Evolutionary conservation across 768 basidiomycete species (phyloP).

Genomic region (Polyporus arcularius): DNA sequence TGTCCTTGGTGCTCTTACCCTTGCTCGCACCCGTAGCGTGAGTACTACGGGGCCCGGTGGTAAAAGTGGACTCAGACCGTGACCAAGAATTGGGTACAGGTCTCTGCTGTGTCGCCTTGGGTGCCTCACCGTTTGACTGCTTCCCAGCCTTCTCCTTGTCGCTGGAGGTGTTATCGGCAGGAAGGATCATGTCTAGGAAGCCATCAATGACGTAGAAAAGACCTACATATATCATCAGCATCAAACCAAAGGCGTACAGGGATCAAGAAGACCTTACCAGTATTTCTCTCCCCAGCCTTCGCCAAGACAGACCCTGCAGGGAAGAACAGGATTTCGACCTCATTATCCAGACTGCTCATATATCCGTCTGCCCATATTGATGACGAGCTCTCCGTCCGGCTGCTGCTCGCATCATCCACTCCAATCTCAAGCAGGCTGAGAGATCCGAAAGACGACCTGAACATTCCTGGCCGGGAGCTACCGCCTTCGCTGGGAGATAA

Average conservation of each 20-base stretch:
- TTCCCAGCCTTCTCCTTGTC: constrained; percentile 8
- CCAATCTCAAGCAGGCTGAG: constrained; percentile 70
- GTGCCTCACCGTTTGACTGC: background rate
- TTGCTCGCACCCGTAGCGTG: constrained; percentile 16
- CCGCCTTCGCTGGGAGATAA: constrained; percentile 49
- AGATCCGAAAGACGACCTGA: constrained; percentile 71
- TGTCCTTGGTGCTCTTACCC: constrained; percentile 35
- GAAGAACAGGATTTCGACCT: constrained; percentile 95
- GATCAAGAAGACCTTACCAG: constrained; percentile 49
- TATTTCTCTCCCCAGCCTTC: constrained; percentile 86
- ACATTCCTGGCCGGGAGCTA: constrained; percentile 34
- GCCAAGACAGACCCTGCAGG: constrained; percentile 83
- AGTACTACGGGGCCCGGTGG: constrained; percentile 7
- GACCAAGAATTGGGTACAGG: constrained; percentile 6
- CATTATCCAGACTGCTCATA: constrained; percentile 88
- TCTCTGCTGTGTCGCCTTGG: background rate
- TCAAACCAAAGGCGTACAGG: background rate
- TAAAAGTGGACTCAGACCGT: constrained; percentile 13
- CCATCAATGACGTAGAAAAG: constrained; percentile 96
- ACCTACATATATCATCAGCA: constrained; percentile 40
- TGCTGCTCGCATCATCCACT: constrained; percentile 62
- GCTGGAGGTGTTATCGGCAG: constrained; percentile 36
- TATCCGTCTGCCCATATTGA: constrained; percentile 51
- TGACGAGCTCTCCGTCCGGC: constrained; percentile 61
- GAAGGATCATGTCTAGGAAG: constrained; percentile 88